Conservation (phyloP, 225 moss, liverwort and hornwort species). For the Neckera pumila region DNA sequence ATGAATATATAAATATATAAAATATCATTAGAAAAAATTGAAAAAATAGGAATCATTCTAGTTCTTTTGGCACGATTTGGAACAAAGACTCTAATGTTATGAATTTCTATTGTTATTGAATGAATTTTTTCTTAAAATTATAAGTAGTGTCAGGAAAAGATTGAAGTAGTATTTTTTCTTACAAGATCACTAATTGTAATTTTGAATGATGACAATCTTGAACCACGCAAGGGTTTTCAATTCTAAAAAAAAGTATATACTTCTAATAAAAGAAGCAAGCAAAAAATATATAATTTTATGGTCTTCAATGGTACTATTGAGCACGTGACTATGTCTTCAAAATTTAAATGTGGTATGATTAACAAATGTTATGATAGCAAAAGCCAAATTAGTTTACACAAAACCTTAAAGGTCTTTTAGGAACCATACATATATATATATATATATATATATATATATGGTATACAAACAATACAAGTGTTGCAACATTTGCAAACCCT, state of each 20-base stretch:
- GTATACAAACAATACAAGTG: not conserved
- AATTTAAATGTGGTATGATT: not conserved
- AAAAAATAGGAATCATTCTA: fast-evolving
- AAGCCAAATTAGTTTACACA: not conserved
- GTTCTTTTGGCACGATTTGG: not conserved
- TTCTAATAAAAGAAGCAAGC: fast-evolving
- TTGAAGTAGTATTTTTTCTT: fast-evolving
- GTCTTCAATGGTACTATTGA: too few relatives aligned
- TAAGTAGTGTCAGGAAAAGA: not conserved
- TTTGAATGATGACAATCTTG: not conserved
- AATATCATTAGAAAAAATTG: too few relatives aligned
- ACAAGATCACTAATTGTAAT: not conserved
- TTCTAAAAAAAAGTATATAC: too few relatives aligned
- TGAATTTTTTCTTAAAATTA: too few relatives aligned
- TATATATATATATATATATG: too few relatives aligned
- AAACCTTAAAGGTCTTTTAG: not conserved
- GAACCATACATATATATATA: not conserved
- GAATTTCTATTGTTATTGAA: not conserved
- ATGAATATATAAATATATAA: not conserved
- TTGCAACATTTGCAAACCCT: fast-evolving
- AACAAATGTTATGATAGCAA: not conserved
- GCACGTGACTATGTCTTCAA: too few relatives aligned
- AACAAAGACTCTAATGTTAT: too few relatives aligned
- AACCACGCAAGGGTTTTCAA: not conserved
- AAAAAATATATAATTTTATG: not conserved